phyloP scores from a whole-genome alignment of 2,329 filamentous ascomycete genomes.

The Daldinia eschscholtzii region DNA sequence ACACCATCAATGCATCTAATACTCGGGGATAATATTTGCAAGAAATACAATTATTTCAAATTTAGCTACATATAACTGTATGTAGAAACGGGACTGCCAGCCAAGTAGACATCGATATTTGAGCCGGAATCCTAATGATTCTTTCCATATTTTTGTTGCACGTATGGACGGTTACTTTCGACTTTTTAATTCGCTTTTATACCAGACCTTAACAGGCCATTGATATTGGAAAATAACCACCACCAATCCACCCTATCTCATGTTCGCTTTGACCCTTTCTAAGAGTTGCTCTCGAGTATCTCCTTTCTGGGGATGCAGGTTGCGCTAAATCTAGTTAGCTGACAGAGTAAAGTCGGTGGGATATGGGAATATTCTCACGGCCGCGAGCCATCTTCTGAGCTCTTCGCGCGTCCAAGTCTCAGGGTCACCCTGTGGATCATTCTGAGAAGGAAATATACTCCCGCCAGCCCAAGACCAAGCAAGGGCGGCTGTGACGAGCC shows the following conservation, averaged over 20 bases:
- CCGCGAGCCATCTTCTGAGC: slow-evolving; percentile 82
- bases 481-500: slow-evolving; percentile 83
- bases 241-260: slow-evolving; percentile 53
- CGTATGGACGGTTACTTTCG: neutral
- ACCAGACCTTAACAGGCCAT: neutral
- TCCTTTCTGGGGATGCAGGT: slow-evolving; percentile 69
- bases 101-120: neutral
- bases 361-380: slow-evolving; percentile 67
- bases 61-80: neutral
- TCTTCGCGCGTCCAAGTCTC: slow-evolving; percentile 82
- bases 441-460: slow-evolving; percentile 81
- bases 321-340: slow-evolving; percentile 63
- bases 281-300: slow-evolving; percentile 74
- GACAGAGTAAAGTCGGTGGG: neutral
- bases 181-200: neutral
- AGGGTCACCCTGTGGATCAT: slow-evolving; percentile 82
- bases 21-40: neutral
- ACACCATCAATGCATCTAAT: neutral
- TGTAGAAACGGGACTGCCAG: neutral
- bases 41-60: neutral
- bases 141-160: neutral
- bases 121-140: neutral
- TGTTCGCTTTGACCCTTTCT: slow-evolving; percentile 76
- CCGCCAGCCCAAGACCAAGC: slow-evolving; percentile 88
- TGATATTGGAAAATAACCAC: neutral